These are phyloP conservation scores for Barnettozyma sucrosica DNA, from an alignment of 805 yeast species.

Conservation along the genomic window DNA sequence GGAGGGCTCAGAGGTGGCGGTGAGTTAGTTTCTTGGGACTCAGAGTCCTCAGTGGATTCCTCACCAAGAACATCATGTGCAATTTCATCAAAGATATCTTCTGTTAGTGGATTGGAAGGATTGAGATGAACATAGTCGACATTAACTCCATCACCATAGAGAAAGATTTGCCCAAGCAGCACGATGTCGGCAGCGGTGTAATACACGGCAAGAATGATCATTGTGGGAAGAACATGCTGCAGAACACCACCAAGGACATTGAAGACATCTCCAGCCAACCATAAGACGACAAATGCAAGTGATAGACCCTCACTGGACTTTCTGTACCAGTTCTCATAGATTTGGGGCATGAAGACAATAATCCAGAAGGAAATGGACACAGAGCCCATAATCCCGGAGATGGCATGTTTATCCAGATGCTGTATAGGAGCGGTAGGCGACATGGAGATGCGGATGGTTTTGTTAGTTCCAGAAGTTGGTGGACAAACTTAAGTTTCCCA, in stretches of 20 bases:
- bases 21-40: slow-evolving; percentile 9
- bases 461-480: no score
- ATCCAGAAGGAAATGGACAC: slow-evolving; percentile 97
- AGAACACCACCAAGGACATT: slow-evolving; percentile 86
- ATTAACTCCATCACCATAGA: slow-evolving; percentile 58
- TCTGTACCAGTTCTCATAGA: slow-evolving; percentile 83
- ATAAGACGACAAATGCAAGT: slow-evolving; percentile 73
- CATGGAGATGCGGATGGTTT: neutral
- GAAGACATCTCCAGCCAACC: slow-evolving; percentile 93
- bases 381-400: slow-evolving; percentile 38
- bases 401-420: slow-evolving; percentile 21
- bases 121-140: slow-evolving; percentile 76
- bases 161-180: slow-evolving; percentile 74
- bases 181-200: slow-evolving; percentile 89
- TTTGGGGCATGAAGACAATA: slow-evolving; percentile 94
- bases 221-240: slow-evolving; percentile 90
- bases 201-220: slow-evolving; percentile 87
- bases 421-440: neutral
- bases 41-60: slow-evolving; percentile 8
- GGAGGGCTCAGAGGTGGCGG: neutral
- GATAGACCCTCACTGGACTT: slow-evolving; percentile 89
- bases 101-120: slow-evolving; percentile 82
- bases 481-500: no score
- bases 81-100: slow-evolving; percentile 62
- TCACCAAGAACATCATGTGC: slow-evolving; percentile 38